Evolutionary conservation across 306 rosid genomes (phyloP), one percentile per base, ranked within the genome.

Genomic region (Lathyrus aphaca): DNA sequence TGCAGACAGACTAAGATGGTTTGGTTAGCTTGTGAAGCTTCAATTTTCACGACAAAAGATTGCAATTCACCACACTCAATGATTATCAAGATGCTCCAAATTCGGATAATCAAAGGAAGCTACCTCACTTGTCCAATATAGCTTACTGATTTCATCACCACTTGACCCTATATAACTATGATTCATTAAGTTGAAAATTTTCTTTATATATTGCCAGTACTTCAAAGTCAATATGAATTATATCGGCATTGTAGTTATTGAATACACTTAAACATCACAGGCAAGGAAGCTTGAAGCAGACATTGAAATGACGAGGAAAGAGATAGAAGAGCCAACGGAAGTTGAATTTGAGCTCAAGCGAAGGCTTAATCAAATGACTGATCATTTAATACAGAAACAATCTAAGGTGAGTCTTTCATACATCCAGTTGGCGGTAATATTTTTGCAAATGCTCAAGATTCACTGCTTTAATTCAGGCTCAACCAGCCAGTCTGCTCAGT

Each of bases 321-420:
- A 86, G 61, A 82, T 91, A 35, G 99, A 94, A 83, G 92, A 94
- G 56, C 97, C 97, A 55, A 91, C 96, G 25, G 91, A 88, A 75
- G 80, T 91, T 68, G 99, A 94, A 79, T 63, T 86, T 71, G 96
- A 91, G 90, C 88, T 94, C 71, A 83, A 87, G 86, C 88, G 84
- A 75, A 89, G 96, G 86, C 95, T 94, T 81, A 74, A 77, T 60
- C 99, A 87, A 82, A 84, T 94, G 96, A 94, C 99, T 66, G 97
- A 94, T 56, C 97, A 94, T 89, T 91, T 94, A 81, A 94, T 94
- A 79, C 95, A 86, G 73, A 94, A 86, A 81, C 99, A 94, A 84
- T 81, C 95, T 43, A 92, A 94, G 99, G 99, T 88, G 65, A 61
- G 81, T 64, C 71, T 64, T 81, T 54, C 58, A 38, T 54, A 39